These are phyloP conservation scores for Candida albicans DNA, from an alignment of 1,139 yeast species.

Conservation along the genomic window DNA sequence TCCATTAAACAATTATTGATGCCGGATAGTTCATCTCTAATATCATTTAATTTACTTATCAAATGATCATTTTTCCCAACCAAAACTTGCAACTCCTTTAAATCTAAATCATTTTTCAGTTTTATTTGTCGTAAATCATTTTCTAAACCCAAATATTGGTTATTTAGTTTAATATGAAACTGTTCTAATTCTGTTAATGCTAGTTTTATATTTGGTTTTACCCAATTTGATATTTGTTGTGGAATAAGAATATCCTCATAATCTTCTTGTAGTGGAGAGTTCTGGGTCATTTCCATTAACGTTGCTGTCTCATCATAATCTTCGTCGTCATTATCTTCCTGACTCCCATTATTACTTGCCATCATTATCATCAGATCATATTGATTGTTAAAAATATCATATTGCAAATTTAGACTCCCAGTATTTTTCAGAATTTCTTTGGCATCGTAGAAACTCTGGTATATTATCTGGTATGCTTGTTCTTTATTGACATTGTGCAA, in stretches of 20 bases:
- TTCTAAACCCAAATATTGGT: slow-evolving; percentile 6
- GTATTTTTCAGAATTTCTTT: slow-evolving; percentile 1
- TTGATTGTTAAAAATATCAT: not conserved
- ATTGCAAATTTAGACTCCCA: slow-evolving; percentile 1
- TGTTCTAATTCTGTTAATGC: slow-evolving; percentile 7
- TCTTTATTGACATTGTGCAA: slow-evolving; percentile 5
- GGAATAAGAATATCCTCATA: not conserved
- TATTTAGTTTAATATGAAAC: slow-evolving; percentile 8
- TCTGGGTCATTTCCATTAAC: slow-evolving; percentile 11
- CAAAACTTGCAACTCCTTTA: slow-evolving; percentile 8
- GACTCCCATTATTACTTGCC: not conserved
- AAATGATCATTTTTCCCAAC: slow-evolving; percentile 8
- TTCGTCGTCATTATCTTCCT: slow-evolving; percentile 9
- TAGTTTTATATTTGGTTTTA: not conserved
- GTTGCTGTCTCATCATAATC: slow-evolving; percentile 16
- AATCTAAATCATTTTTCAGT: slow-evolving; percentile 9
- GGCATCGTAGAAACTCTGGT: slow-evolving; percentile 6
- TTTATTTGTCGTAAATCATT: slow-evolving; percentile 8
- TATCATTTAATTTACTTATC: slow-evolving; percentile 7
- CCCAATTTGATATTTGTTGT: not conserved
- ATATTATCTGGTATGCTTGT: slow-evolving; percentile 11
- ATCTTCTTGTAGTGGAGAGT: not conserved
- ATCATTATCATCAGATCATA: not conserved
- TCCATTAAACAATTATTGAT: not conserved
- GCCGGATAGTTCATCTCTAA: slow-evolving; percentile 7